A percentile compares a stretch with the other conserved stretches of the same genome.
Conservation (phyloP, 176 grass and related monocot species). For the Tillandsia fasciculata region DNA sequence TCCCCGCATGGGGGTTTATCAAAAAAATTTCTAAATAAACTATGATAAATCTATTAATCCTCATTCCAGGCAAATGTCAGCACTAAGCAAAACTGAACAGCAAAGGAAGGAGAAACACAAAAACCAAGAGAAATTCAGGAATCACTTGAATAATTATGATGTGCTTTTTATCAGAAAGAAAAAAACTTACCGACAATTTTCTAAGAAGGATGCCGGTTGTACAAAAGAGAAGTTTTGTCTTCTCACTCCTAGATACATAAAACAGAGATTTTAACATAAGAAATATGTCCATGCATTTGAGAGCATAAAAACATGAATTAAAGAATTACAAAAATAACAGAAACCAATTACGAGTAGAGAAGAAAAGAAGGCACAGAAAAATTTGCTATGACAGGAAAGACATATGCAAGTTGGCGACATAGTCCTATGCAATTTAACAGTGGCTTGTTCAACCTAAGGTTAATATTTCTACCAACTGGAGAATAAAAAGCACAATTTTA, state of each 20-base stretch:
- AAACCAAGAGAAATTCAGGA: not conserved
- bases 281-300: slow-evolving; percentile 6
- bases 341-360: not conserved
- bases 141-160: not conserved
- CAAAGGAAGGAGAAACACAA: not conserved
- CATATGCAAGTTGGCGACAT: not conserved
- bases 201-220: slow-evolving; percentile 96
- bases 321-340: slow-evolving; percentile 21
- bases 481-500: not conserved
- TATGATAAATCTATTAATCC: not conserved
- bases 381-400: not conserved
- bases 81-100: not conserved
- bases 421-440: not conserved
- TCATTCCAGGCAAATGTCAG: not conserved
- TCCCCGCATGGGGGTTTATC: not conserved
- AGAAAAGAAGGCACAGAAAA: not conserved
- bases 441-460: not conserved
- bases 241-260: slow-evolving; percentile 59
- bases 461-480: not conserved
- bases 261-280: slow-evolving; percentile 18
- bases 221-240: slow-evolving; percentile 88
- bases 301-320: slow-evolving; percentile 8
- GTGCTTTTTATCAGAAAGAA: not conserved
- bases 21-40: not conserved
- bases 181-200: slow-evolving; percentile 61